Conservation (phyloP, 768 basidiomycete species). For the Psilocybe azurescens region DNA sequence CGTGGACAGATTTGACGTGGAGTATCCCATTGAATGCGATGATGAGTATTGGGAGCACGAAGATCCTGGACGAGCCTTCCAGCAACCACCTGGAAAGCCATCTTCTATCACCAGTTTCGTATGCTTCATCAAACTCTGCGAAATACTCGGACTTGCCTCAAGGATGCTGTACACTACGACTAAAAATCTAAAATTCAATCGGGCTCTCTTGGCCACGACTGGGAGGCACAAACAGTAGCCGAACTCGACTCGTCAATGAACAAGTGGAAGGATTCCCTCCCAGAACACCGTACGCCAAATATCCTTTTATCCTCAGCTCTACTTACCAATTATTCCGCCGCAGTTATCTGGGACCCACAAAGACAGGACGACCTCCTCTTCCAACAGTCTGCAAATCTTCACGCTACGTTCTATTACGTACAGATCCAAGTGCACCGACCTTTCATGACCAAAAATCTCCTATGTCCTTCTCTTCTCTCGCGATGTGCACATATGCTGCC, state of each 20-base stretch:
- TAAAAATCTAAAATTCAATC: conserved; percentile 43
- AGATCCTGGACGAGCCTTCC: conserved; percentile 55
- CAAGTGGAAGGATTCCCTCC: conserved; percentile 66
- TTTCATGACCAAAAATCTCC: conserved; percentile 55
- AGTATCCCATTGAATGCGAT: conserved; percentile 64
- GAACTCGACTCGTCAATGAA: conserved; percentile 65
- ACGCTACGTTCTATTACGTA: conserved; percentile 47
- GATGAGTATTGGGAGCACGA: conserved; percentile 51
- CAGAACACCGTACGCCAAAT: conserved; percentile 43
- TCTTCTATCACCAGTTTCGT: conserved; percentile 59
- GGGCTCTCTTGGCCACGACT: conserved; percentile 54
- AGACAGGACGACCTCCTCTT: conserved; percentile 39
- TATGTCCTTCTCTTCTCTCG: conserved; percentile 60
- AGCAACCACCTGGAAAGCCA: conserved; percentile 68
- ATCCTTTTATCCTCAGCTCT: not conserved
- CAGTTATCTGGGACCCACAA: conserved; percentile 24
- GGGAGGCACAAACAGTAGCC: conserved; percentile 60
- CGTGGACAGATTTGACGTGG: conserved; percentile 62
- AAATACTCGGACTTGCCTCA: conserved; percentile 64
- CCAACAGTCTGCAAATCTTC: conserved; percentile 57
- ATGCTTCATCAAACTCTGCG: conserved; percentile 55
- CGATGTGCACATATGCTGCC: conserved; percentile 75
- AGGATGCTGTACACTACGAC: conserved; percentile 55
- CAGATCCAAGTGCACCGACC: conserved; percentile 76
- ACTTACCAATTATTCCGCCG: not conserved